Evolutionary conservation across 441 rosid species (phyloP), one percentile per base, ranked within the genome.

Genomic region (Populus hybrid): DNA sequence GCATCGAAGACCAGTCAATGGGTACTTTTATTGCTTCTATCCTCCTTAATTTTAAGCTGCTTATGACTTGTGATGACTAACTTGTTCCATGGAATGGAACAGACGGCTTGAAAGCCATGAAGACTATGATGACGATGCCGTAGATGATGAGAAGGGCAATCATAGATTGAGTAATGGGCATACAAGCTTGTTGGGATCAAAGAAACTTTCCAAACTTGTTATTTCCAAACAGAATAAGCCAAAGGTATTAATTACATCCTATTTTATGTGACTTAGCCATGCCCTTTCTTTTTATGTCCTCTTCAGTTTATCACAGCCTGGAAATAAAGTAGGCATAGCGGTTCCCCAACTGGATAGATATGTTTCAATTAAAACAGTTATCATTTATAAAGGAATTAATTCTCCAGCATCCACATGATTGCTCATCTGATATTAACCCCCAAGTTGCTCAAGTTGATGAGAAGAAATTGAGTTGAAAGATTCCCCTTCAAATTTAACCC

Each of bases 21-120:
- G 91, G 98, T 95, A 30, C 67, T 72, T 76, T 46, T 68, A 42
- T 30, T 18, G 61, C 12, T 61, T 34, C 53, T 70, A 50, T 21
- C n/a, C 59, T 26, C 63, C 68, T 69, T 76, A 19, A 77, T 65
- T 24, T 68, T 8, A n/a, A n/a, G 67, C 28, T 74, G 73, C 71
- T 71, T 70, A 36, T 78, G 70, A 84, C 9, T 70, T 64, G 28
- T 74, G 71, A 73, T 65, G 73, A 77, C 81, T 70, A 79, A 63
- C 75, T 38, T 81, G 32, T 38, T 67, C 66, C 34, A 72, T 46
- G 26, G 59, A 69, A 35, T 86, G 59, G 78, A 66, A 83, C 89
- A 95, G 97, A 82, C 86, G 78, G 82, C 89, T 95, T 76, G 95
- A 95, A 85, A 87, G 97, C 40, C 85, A 81, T 85, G 95, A 90